Evolutionary conservation across 495 filamentous ascomycete genomes (phyloP).

Genomic region (Xylaria castorea): DNA sequence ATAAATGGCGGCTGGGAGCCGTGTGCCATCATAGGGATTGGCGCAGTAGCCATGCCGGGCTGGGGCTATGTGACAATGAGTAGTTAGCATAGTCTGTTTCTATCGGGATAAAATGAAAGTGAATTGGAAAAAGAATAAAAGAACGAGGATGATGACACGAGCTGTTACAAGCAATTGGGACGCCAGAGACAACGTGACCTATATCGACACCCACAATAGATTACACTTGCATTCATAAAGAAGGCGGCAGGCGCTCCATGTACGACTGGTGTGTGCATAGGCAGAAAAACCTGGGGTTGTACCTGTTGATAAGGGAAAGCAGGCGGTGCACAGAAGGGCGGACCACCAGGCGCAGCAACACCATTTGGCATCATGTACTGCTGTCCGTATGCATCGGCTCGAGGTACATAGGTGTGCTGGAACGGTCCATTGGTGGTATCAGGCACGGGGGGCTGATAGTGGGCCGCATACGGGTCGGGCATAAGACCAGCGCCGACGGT

Average conservation of each 20-base stretch:
- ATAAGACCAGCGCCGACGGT: conserved; percentile 29
- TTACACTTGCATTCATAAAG: conserved; percentile 37
- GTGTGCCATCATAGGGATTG: conserved; percentile 31
- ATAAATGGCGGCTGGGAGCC: conserved; percentile 30
- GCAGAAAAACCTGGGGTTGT: conserved; percentile 32
- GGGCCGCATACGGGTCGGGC: conserved; percentile 40
- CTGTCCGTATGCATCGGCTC: conserved; percentile 40
- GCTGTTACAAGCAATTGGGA: background rate
- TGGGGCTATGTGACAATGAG: conserved; percentile 26
- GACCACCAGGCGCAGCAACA: background rate
- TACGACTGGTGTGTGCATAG: conserved; percentile 25
- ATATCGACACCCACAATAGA: conserved; percentile 16
- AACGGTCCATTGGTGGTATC: conserved; percentile 53
- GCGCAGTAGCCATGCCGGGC: conserved; percentile 25
- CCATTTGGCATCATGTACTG: conserved; percentile 1
- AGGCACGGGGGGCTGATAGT: conserved; percentile 56
- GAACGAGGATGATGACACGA: background rate
- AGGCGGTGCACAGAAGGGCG: conserved; percentile 21
- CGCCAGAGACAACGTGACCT: background rate
- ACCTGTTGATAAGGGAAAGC: conserved; percentile 32
- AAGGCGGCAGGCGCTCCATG: conserved; percentile 16
- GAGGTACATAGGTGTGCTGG: conserved; percentile 53
- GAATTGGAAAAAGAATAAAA: background rate
- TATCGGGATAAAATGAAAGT: background rate
- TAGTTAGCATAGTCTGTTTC: conserved; percentile 31